phyloP scores from a whole-genome alignment of 768 basidiomycete genomes.

The Arthromyces matolae region DNA sequence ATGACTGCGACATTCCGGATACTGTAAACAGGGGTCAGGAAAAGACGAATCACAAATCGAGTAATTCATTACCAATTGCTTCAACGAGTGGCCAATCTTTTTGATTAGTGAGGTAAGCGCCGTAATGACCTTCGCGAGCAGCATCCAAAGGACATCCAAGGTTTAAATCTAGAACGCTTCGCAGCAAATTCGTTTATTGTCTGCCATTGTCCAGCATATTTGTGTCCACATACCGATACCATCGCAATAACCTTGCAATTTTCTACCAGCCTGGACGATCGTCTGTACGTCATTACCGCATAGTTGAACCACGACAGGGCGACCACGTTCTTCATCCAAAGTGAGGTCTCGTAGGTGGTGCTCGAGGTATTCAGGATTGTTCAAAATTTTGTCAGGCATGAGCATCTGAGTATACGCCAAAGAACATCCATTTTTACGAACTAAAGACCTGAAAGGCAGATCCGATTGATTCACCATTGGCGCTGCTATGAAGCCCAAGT shows the following conservation, averaged over 20 bases:
- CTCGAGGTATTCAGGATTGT: constrained; percentile 63
- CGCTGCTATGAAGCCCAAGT: constrained; percentile 50
- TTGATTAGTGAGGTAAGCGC: constrained; percentile 70
- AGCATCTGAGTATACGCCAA: constrained; percentile 79
- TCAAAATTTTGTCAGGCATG: constrained; percentile 53
- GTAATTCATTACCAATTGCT: constrained; percentile 48
- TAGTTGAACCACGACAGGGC: constrained; percentile 67
- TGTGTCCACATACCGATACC: constrained; percentile 70
- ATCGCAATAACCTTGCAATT: constrained; percentile 58
- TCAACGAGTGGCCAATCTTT: constrained; percentile 71
- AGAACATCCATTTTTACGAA: constrained; percentile 60
- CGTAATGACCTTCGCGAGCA: constrained; percentile 64
- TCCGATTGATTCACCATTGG: constrained; percentile 84
- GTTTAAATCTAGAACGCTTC: constrained; percentile 58
- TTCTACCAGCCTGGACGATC: constrained; percentile 57
- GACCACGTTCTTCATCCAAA: constrained; percentile 23
- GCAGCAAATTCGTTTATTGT: constrained; percentile 3
- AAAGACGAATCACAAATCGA: no score
- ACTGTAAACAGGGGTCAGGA: constrained; percentile 36
- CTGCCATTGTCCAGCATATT: no score
- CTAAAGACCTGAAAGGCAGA: constrained; percentile 64
- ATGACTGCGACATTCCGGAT: constrained; percentile 57
- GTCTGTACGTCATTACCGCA: constrained; percentile 67
- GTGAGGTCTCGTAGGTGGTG: constrained; percentile 57
- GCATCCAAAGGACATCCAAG: constrained; percentile 77